Evolutionary conservation across 257 asterid genomes (phyloP).

Genomic region (Forsythia suspensa): DNA sequence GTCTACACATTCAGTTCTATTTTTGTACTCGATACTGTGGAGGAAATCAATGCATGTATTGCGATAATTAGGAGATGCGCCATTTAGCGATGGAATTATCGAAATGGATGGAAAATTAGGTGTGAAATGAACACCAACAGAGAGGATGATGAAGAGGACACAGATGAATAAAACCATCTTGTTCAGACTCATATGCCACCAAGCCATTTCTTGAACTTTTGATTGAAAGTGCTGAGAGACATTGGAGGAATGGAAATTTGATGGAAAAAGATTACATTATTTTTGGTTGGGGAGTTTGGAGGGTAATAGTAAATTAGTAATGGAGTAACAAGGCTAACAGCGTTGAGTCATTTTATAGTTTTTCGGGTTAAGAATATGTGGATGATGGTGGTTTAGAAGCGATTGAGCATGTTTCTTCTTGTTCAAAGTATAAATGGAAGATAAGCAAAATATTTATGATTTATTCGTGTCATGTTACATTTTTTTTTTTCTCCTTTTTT

Average conservation of each 20-base stretch:
- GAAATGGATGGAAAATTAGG: constrained; percentile 73
- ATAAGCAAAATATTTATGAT: background rate
- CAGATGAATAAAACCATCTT: constrained; percentile 91
- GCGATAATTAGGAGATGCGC: constrained; percentile 28
- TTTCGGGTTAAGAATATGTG: too few relatives aligned
- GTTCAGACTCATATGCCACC: constrained; percentile 95
- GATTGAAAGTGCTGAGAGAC: constrained; percentile 9
- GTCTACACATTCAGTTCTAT: constrained; percentile 27
- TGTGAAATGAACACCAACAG: constrained; percentile 83
- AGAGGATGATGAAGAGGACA: constrained; percentile 86
- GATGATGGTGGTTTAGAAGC: too few relatives aligned
- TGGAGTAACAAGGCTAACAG: background rate
- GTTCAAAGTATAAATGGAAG: too few relatives aligned
- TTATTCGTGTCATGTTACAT: background rate
- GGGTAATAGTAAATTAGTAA: constrained; percentile 29
- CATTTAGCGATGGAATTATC: constrained; percentile 21
- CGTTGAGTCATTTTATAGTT: background rate
- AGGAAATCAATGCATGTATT: constrained; percentile 67
- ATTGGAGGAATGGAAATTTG: constrained; percentile 5
- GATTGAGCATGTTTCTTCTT: too few relatives aligned
- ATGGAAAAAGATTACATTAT: background rate
- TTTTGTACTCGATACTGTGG: constrained; percentile 46
- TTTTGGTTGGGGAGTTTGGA: constrained; percentile 14
- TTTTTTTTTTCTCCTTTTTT: too few relatives aligned
- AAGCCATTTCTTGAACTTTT: constrained; percentile 61